These are phyloP conservation scores for Pythium chondricola DNA, from an alignment of 352 stramenopile species.

Conservation along the genomic window DNA sequence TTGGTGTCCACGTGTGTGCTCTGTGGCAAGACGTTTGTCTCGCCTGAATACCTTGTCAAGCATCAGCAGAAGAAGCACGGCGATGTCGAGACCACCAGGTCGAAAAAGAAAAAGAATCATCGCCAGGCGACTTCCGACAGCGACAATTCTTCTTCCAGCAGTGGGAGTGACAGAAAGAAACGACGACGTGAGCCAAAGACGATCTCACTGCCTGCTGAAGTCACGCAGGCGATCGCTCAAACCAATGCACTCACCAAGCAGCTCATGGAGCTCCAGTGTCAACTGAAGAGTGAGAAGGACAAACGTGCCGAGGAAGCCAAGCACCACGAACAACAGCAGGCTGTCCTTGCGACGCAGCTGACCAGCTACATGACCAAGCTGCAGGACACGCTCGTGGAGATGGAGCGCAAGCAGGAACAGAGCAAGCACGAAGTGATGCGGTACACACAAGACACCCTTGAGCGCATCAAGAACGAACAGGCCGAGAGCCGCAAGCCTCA, in stretches of 20 bases:
- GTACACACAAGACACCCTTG: slow-evolving; percentile 53
- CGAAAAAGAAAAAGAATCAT: slow-evolving; percentile 19
- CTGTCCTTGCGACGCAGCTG: slow-evolving; percentile 39
- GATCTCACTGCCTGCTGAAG: slow-evolving; percentile 16
- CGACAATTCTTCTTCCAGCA: slow-evolving; percentile 6
- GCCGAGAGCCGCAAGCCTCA: slow-evolving; percentile 12
- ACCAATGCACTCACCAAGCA: slow-evolving; percentile 56
- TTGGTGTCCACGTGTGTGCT: slow-evolving; percentile 39
- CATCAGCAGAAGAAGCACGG: slow-evolving; percentile 61
- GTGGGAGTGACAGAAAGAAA: slow-evolving; percentile 5
- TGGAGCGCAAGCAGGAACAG: slow-evolving; percentile 58
- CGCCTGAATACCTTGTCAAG: slow-evolving; percentile 58
- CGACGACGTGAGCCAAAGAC: slow-evolving; percentile 19
- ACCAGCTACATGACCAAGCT: slow-evolving; percentile 56
- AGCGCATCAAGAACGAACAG: slow-evolving; percentile 31
- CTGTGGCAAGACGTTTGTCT: slow-evolving; percentile 74
- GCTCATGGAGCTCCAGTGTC: slow-evolving; percentile 43
- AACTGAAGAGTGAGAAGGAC: slow-evolving; percentile 47
- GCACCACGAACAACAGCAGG: slow-evolving; percentile 43
- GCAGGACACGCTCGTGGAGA: slow-evolving; percentile 46
- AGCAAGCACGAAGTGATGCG: slow-evolving; percentile 58
- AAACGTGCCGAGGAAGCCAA: slow-evolving; percentile 35
- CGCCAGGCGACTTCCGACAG: too few relatives aligned
- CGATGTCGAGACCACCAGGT: slow-evolving; percentile 12
- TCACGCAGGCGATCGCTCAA: slow-evolving; percentile 42